A percentile compares a stretch with the other conserved stretches of the same genome.
phyloP scores from a whole-genome alignment of 495 filamentous ascomycete species.

The Penicillium lagena region DNA sequence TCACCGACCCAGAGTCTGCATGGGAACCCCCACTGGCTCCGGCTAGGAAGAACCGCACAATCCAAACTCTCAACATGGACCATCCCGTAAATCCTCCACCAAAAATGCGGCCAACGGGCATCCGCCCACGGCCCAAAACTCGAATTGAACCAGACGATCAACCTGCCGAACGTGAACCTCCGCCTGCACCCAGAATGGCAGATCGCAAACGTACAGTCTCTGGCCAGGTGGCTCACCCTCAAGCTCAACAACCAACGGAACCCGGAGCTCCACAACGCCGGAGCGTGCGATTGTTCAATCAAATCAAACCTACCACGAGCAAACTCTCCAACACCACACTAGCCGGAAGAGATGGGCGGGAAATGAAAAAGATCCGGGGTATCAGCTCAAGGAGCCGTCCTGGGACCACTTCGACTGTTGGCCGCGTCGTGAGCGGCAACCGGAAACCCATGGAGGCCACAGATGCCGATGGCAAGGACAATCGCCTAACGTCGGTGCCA shows the following conservation, averaged over 20 bases:
- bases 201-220: conserved; percentile 83
- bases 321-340: conserved; percentile 45
- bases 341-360: conserved; percentile 55
- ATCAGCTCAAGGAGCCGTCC: conserved; percentile 51
- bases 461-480: conserved; percentile 64
- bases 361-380: conserved; percentile 72
- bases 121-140: conserved; percentile 41
- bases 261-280: conserved; percentile 67
- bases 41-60: conserved; percentile 50
- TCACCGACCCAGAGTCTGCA: conserved; percentile 16
- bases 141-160: conserved; percentile 45
- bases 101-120: conserved; percentile 53
- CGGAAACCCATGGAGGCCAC: conserved; percentile 54
- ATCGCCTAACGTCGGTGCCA: conserved; percentile 22
- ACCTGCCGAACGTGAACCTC: conserved; percentile 32
- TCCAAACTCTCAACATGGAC: conserved; percentile 47
- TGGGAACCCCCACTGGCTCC: conserved; percentile 68
- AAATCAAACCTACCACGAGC: conserved; percentile 55
- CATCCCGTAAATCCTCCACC: conserved; percentile 54
- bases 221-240: conserved; percentile 64
- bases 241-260: conserved; percentile 46
- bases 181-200: conserved; percentile 26
- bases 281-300: conserved; percentile 72
- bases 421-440: conserved; percentile 83
- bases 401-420: conserved; percentile 56